A percentile compares a stretch with the other conserved stretches of the same genome.
Evolutionary conservation across 2,329 filamentous ascomycete species (phyloP).

Genomic region (Zarea fungicola): DNA sequence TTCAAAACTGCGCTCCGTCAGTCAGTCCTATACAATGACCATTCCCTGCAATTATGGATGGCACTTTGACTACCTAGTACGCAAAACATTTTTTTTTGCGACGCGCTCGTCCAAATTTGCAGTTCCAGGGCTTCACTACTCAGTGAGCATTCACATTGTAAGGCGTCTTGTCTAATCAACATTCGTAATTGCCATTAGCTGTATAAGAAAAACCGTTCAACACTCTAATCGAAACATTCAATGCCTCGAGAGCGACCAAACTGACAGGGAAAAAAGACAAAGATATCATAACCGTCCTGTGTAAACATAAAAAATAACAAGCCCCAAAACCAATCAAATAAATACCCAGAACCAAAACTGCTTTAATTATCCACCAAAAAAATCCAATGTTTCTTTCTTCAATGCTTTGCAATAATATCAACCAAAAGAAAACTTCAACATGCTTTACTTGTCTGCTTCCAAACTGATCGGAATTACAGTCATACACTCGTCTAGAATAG

Average conservation of each 20-base stretch:
- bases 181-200: not conserved
- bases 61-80: too few species aligned
- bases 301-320: not conserved
- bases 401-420: constrained; percentile 4
- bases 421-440: constrained; percentile 21
- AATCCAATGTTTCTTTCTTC: not conserved
- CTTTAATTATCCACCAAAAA: constrained; percentile 1
- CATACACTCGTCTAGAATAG: constrained; percentile 19
- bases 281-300: constrained; percentile 7
- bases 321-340: not conserved
- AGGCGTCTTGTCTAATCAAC: not conserved
- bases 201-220: not conserved
- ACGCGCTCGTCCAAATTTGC: too few species aligned
- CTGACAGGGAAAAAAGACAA: not conserved
- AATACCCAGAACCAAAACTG: constrained; percentile 1
- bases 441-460: constrained; percentile 14
- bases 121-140: too few species aligned
- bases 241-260: not conserved
- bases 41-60: too few species aligned
- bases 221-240: not conserved
- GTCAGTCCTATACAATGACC: too few species aligned
- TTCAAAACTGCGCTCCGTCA: too few species aligned
- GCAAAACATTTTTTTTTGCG: too few species aligned
- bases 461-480: constrained; percentile 20
- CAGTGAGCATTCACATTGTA: not conserved